A percentile compares a stretch with the other conserved stretches of the same genome.
Evolutionary conservation across 805 yeast species (phyloP).

Genomic region (Wickerhamiella bombiphila): DNA sequence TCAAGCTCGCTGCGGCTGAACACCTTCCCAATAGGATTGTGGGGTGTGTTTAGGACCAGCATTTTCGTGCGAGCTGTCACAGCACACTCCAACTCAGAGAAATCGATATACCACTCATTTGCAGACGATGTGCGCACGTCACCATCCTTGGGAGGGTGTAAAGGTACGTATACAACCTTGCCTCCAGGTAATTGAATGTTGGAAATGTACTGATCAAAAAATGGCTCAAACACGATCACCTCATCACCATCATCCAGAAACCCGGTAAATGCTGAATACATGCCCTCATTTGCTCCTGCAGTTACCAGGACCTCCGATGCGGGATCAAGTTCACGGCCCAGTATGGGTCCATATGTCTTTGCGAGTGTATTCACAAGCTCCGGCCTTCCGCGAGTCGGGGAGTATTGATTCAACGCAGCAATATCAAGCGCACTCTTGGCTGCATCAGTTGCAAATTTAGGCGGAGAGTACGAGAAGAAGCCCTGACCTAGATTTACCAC

Average conservation of each 20-base stretch:
- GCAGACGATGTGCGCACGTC: constrained; percentile 52
- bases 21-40: constrained; percentile 90
- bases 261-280: constrained; percentile 71
- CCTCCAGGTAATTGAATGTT: constrained; percentile 93
- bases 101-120: constrained; percentile 76
- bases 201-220: constrained; percentile 91
- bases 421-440: constrained; percentile 59
- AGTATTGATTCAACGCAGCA: constrained; percentile 78
- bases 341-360: constrained; percentile 53
- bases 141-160: constrained; percentile 69
- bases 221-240: constrained; percentile 92
- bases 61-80: constrained; percentile 67
- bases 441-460: constrained; percentile 77
- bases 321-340: constrained; percentile 40
- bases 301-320: constrained; percentile 60
- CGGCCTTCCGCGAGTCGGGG: constrained; percentile 81
- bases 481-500: constrained; percentile 92
- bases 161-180: constrained; percentile 69
- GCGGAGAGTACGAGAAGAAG: constrained; percentile 91
- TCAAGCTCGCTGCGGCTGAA: constrained; percentile 62
- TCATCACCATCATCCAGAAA: constrained; percentile 81
- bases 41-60: constrained; percentile 84
- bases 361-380: constrained; percentile 56
- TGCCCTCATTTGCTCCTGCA: constrained; percentile 96
- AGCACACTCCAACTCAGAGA: constrained; percentile 57